phyloP scores from a whole-genome alignment of 2,329 filamentous ascomycete genomes.

The Ceratocystis cubensis region DNA sequence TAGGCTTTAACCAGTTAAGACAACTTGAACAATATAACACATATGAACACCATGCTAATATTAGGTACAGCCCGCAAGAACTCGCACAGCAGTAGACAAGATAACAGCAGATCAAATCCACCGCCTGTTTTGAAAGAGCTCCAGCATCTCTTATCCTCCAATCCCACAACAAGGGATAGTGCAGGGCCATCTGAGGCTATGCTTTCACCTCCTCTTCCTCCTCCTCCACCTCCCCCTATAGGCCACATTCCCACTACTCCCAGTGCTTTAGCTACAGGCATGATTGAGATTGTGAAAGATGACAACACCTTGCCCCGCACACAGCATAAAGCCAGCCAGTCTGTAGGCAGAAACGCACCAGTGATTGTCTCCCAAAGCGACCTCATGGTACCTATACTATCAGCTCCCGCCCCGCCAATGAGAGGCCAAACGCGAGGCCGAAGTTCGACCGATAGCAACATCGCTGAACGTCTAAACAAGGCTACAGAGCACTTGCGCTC shows the following conservation, averaged over 20 bases:
- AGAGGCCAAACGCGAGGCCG: conserved; percentile 44
- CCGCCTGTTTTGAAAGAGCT: conserved; percentile 49
- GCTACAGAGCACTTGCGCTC: conserved; percentile 50
- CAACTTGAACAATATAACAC: background rate
- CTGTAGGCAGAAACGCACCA: conserved; percentile 20
- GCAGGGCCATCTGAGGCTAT: conserved; percentile 26
- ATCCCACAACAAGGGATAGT: background rate
- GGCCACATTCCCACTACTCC: conserved; percentile 27
- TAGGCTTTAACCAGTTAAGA: background rate
- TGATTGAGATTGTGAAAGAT: conserved; percentile 50
- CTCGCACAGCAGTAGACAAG: conserved; percentile 10
- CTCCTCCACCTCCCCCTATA: conserved; percentile 45
- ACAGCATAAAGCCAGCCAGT: background rate
- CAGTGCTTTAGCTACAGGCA: conserved; percentile 39
- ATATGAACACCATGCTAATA: too few species aligned
- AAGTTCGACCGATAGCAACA: conserved; percentile 38
- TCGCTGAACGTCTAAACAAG: conserved; percentile 43
- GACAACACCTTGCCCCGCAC: conserved; percentile 30
- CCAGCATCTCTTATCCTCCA: conserved; percentile 36
- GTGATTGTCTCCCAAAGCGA: conserved; percentile 32
- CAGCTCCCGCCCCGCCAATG: conserved; percentile 34
- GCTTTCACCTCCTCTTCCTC: conserved; percentile 50
- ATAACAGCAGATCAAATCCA: conserved; percentile 26
- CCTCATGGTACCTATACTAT: conserved; percentile 34
- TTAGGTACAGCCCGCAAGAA: conserved; percentile 14